A percentile compares a stretch with the other conserved stretches of the same genome.
Evolutionary conservation across 129 eudicot species (phyloP).

Genomic region (Centella asiatica): DNA sequence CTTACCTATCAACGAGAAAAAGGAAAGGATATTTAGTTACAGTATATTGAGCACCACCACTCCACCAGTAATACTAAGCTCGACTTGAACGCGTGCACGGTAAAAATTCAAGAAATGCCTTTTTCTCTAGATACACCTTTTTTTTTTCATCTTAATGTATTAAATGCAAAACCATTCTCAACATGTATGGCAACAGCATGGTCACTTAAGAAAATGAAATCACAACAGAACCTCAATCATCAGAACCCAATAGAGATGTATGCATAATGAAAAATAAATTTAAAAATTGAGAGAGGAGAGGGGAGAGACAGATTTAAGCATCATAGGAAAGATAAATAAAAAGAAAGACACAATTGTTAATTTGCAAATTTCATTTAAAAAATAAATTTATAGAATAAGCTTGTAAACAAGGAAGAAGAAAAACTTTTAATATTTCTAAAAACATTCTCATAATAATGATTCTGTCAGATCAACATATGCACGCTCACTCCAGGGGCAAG

Average conservation of each 20-base stretch:
- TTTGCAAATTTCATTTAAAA: constrained; percentile 10
- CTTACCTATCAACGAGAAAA: too few relatives aligned
- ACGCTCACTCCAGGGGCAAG: constrained; percentile 55
- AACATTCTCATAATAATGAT: constrained; percentile 35
- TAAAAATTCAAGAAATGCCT: too few relatives aligned
- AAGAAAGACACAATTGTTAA: neutral
- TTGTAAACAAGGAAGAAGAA: constrained; percentile 27
- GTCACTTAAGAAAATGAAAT: too few relatives aligned
- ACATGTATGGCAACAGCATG: too few relatives aligned
- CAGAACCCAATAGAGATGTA: neutral
- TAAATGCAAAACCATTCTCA: too few relatives aligned
- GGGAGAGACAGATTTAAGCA: neutral
- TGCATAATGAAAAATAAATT: neutral
- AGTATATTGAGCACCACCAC: too few relatives aligned
- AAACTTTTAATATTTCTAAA: constrained; percentile 14
- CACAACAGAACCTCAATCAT: neutral
- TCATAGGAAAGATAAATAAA: neutral
- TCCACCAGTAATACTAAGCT: too few relatives aligned
- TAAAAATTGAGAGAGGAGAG: neutral
- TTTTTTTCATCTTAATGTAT: too few relatives aligned
- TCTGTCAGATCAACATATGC: constrained; percentile 57
- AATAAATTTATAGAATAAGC: constrained; percentile 13
- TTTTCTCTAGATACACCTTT: too few relatives aligned
- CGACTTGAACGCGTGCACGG: too few relatives aligned
- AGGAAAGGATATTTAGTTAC: too few relatives aligned